phyloP scores from a whole-genome alignment of 2,329 filamentous ascomycete genomes.

The Clonostachys chloroleuca region DNA sequence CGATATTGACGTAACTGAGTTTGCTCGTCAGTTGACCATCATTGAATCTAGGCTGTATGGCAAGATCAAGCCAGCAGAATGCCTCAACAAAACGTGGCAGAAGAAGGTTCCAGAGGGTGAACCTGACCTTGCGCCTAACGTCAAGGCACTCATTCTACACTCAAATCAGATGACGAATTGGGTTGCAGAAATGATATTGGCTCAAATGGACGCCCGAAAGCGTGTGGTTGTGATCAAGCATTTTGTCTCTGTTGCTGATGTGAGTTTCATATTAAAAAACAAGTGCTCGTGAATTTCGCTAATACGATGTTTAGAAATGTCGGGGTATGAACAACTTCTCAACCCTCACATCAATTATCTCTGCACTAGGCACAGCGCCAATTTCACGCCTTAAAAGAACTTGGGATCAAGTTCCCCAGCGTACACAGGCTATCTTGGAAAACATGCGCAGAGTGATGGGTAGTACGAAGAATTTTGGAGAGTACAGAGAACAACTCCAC shows the following conservation, averaged over 20 bases:
- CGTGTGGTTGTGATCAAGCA: conserved; percentile 97
- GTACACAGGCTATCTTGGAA: conserved; percentile 76
- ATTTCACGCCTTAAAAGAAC: conserved; percentile 92
- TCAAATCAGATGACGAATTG: conserved; percentile 99
- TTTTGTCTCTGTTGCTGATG: conserved; percentile 93
- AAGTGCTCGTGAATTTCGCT: not conserved
- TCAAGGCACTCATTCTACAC: conserved; percentile 93
- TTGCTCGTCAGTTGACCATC: conserved; percentile 95
- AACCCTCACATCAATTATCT: conserved; percentile 95
- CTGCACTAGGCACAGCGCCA: conserved; percentile 87
- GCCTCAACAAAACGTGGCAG: conserved; percentile 98
- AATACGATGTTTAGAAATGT: conserved; percentile 65
- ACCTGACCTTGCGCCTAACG: conserved; percentile 83
- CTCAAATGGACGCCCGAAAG: conserved; percentile 91
- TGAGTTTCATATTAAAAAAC: conserved; percentile 40
- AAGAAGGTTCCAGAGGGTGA: conserved; percentile 84
- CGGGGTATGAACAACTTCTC: conserved; percentile 93
- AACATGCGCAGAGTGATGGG: conserved; percentile 93
- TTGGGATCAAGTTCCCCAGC: conserved; percentile 88
- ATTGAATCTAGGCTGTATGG: conserved; percentile 93
- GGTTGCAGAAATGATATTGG: conserved; percentile 98
- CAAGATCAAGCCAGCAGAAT: conserved; percentile 94
- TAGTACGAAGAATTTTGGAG: conserved; percentile 96
- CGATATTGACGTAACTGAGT: conserved; percentile 93
- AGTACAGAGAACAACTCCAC: conserved; percentile 91